phyloP scores from a whole-genome alignment of 441 rosid genomes.

The Populus hybrid region DNA sequence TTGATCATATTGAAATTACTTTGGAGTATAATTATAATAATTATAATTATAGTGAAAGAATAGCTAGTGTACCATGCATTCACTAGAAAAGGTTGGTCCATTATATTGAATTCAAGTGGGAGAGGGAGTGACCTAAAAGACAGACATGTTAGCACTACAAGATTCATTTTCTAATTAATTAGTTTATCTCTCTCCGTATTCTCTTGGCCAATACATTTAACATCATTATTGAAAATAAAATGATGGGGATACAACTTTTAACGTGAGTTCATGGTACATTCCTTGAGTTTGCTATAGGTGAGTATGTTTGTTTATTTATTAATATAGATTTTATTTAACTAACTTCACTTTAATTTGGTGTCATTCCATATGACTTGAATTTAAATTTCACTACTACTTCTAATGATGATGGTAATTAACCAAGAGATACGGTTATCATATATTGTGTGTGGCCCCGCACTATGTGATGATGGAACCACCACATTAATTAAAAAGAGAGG shows the following conservation, averaged over 20 bases:
- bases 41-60: not conserved
- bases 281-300: not conserved
- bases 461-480: too few species aligned
- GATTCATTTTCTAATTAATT: not conserved
- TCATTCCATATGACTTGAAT: too few species aligned
- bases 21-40: not conserved
- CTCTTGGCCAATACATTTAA: not conserved
- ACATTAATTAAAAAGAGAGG: too few species aligned
- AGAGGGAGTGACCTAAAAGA: not conserved
- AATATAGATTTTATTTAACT: too few species aligned
- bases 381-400: too few species aligned
- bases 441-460: too few species aligned
- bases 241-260: not conserved
- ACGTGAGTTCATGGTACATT: not conserved
- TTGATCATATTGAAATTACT: not conserved
- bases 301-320: not conserved
- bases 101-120: not conserved
- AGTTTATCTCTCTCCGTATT: not conserved
- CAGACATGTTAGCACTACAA: conserved; percentile 8
- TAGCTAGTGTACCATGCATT: not conserved
- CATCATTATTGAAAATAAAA: not conserved
- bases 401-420: too few species aligned
- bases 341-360: not conserved
- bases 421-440: too few species aligned
- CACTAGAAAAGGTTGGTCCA: not conserved